Evolutionary conservation across 352 stramenopile genomes (phyloP), one percentile per base, ranked within the genome.

Genomic region (Pythium folliculosum): DNA sequence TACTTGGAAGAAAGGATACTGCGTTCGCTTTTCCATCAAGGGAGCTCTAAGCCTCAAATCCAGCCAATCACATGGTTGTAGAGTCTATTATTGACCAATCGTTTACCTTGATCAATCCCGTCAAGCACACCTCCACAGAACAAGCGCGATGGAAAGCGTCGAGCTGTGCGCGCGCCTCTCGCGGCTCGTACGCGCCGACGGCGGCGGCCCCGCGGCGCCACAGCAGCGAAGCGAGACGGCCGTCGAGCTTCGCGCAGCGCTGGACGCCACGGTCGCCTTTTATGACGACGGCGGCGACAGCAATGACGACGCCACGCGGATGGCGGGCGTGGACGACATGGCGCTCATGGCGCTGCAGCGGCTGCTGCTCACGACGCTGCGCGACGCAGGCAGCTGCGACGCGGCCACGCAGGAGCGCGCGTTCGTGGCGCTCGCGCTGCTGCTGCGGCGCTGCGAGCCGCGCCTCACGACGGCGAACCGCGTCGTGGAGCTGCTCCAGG

Each of bases 121-220:
- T 60, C 12, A 7, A 9, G 17, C 45, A 49, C 10, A n/a, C 43
- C 13, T 23, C 59, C 48, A 30, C n/a, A 14, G 22, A 23, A n/a
- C n/a, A 6, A 54, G 12, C 25, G 1, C 13, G 16, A 73, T 84
- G 60, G 69, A 75, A 59, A 45, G 86, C 60, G 71, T 91, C 12
- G 76, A 82, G 68, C 71, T 93, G 50, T 91, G 83, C 50, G 76
- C 83, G 75, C 79, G 75, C 50, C 71, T 94, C 63, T 88, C 86
- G 65, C 80, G 75, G 53, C 81, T 90, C 57, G 63, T 90, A 65
- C 80, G 59, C 47, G 19, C 25, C 40, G 63, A 67, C 50, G 40
- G 32, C 48, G 40, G 19, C 45, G 35, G 45, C n/a, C 0, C 9
- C 30, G 23, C 17, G 51, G 50, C 35, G 47, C 59, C 12, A 1